Evolutionary conservation across 2,329 filamentous ascomycete genomes (phyloP).

Genomic region (Fusarium protoensiforme): DNA sequence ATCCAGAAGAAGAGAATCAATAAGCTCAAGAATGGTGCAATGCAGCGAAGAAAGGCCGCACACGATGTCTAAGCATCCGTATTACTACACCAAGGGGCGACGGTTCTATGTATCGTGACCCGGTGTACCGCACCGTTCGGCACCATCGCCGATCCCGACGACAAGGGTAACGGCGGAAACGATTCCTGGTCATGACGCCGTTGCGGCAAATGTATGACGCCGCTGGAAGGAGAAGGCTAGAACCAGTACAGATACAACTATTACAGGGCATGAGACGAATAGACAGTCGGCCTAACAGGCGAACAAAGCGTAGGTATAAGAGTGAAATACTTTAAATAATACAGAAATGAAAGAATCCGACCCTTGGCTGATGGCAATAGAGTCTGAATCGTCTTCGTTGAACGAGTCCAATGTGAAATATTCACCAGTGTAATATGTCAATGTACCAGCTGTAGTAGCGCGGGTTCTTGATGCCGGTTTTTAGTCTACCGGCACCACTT

Average conservation of each 20-base stretch:
- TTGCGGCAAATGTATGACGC: not conserved
- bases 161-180: not conserved
- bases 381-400: not conserved
- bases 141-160: not conserved
- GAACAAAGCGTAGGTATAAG: not conserved
- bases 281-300: not conserved
- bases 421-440: not conserved
- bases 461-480: not conserved
- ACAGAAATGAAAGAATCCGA: not conserved
- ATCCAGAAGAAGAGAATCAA: not conserved
- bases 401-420: not conserved
- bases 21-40: not conserved
- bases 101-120: not conserved
- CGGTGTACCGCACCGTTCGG: not conserved
- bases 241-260: not conserved
- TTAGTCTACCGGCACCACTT: not conserved
- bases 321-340: too few species aligned
- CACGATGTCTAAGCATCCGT: not conserved
- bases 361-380: not conserved
- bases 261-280: too few species aligned
- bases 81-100: not conserved
- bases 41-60: not conserved
- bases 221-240: not conserved
- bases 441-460: not conserved
- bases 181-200: not conserved